These are phyloP conservation scores for Pleurotus citrinopileatus DNA, from an alignment of 768 basidiomycete species.

Conservation along the genomic window DNA sequence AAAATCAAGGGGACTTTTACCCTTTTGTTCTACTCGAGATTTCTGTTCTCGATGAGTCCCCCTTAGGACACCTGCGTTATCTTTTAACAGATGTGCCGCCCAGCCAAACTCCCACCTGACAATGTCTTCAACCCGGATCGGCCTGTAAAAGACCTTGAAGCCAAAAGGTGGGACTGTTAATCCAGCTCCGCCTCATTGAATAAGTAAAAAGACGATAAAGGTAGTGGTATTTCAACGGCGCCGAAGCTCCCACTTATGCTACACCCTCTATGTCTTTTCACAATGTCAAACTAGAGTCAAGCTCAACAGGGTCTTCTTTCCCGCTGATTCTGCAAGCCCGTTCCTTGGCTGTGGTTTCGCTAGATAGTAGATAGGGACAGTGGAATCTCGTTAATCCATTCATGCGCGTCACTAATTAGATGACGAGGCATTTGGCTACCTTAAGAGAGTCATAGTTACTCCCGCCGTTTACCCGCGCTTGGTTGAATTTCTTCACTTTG, in stretches of 20 bases:
- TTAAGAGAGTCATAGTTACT: constrained; percentile 84
- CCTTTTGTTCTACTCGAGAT: constrained; percentile 79
- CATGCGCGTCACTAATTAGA: too few relatives aligned
- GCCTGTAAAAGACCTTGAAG: constrained; percentile 64
- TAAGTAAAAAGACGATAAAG: constrained; percentile 80
- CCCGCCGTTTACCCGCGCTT: constrained; percentile 78
- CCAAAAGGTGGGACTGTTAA: constrained; percentile 69
- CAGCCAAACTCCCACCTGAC: constrained; percentile 83
- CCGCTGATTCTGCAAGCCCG: constrained; percentile 50
- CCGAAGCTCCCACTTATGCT: constrained; percentile 80
- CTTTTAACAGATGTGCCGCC: constrained; percentile 79
- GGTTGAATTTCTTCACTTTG: constrained; percentile 80
- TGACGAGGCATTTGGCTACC: constrained; percentile 79
- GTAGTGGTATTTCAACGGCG: constrained; percentile 81
- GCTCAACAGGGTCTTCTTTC: constrained; percentile 85
- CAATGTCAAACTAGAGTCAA: constrained; percentile 87
- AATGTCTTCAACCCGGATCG: constrained; percentile 73
- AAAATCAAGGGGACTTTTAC: constrained; percentile 80
- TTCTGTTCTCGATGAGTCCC: constrained; percentile 79
- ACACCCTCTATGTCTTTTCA: constrained; percentile 81
- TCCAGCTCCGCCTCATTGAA: constrained; percentile 72
- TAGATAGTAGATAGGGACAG: too few relatives aligned
- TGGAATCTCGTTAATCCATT: too few relatives aligned
- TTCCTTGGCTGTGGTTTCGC: too few relatives aligned
- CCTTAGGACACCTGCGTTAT: constrained; percentile 82